These are phyloP conservation scores for Millerago galiae DNA, from an alignment of 805 yeast genomes.

Conservation along the genomic window DNA sequence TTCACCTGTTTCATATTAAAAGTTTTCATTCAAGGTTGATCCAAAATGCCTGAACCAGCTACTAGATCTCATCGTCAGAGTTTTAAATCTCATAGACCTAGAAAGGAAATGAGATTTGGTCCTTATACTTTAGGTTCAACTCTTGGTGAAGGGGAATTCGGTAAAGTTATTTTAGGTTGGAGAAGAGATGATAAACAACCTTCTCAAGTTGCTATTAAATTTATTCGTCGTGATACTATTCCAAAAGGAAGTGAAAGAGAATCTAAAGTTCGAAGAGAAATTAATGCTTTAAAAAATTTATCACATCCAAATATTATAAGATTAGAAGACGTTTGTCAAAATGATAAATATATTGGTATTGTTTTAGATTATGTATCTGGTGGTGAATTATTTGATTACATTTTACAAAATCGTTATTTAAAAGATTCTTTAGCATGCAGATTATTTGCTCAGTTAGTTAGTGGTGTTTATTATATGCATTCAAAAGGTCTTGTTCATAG, in stretches of 20 bases:
- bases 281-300: constrained; percentile 77
- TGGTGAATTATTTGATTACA: constrained; percentile 93
- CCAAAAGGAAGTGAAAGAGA: constrained; percentile 82
- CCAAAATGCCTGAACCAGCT: neutral
- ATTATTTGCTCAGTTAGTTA: constrained; percentile 84
- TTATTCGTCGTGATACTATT: constrained; percentile 84
- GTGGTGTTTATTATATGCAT: constrained; percentile 86
- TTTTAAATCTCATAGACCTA: constrained; percentile 28
- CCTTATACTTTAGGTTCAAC: constrained; percentile 88
- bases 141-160: constrained; percentile 96
- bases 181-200: constrained; percentile 67
- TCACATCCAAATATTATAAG: constrained; percentile 93
- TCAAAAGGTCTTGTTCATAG: constrained; percentile 64
- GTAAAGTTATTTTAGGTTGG: constrained; percentile 97
- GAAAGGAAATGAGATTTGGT: constrained; percentile 79
- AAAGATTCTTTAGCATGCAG: constrained; percentile 85
- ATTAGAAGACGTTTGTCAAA: constrained; percentile 86
- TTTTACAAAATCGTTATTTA: constrained; percentile 75
- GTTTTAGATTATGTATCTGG: constrained; percentile 96
- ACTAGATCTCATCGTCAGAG: constrained; percentile 21
- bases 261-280: constrained; percentile 85
- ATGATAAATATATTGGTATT: constrained; percentile 92
- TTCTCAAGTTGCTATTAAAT: constrained; percentile 85
- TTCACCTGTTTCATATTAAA: too few species aligned
- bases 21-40: neutral